These are phyloP conservation scores for Trichoderma reesei DNA, from an alignment of 495 filamentous ascomycete genomes.

Conservation along the genomic window DNA sequence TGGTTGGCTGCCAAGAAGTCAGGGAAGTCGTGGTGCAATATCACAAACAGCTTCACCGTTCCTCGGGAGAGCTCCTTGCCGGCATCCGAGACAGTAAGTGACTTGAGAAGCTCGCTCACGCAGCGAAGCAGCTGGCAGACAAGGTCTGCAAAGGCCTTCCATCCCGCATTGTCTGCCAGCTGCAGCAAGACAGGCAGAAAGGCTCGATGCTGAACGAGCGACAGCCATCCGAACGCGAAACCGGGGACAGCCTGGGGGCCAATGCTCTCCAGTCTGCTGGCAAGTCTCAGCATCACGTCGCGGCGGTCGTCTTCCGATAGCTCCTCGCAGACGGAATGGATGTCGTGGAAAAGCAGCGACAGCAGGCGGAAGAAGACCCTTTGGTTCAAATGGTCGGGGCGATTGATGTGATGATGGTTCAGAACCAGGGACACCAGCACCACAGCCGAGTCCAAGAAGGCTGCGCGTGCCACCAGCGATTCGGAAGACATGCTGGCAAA, in stretches of 20 bases:
- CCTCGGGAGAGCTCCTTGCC: slow-evolving; percentile 79
- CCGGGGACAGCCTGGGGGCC: slow-evolving; percentile 66
- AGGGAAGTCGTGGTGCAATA: slow-evolving; percentile 89
- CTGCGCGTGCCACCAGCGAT: slow-evolving; percentile 37
- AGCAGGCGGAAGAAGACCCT: slow-evolving; percentile 89
- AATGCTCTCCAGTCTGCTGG: slow-evolving; percentile 62
- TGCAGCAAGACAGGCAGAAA: slow-evolving; percentile 77
- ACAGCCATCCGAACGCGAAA: slow-evolving; percentile 79
- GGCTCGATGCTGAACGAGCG: slow-evolving; percentile 69
- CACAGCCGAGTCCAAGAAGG: slow-evolving; percentile 64
- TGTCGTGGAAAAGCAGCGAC: slow-evolving; percentile 68
- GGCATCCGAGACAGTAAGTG: slow-evolving; percentile 53
- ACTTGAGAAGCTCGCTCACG: slow-evolving; percentile 72
- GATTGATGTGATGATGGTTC: slow-evolving; percentile 73
- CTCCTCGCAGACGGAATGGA: slow-evolving; percentile 25
- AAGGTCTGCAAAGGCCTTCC: slow-evolving; percentile 63
- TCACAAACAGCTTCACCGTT: slow-evolving; percentile 66
- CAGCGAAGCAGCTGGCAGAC: slow-evolving; percentile 65
- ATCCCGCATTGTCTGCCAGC: slow-evolving; percentile 59
- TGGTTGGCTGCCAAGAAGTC: slow-evolving; percentile 87
- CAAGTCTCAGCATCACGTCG: slow-evolving; percentile 62
- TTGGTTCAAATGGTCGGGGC: slow-evolving; percentile 73
- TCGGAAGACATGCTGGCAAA: slow-evolving; percentile 58
- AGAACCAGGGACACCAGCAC: slow-evolving; percentile 69
- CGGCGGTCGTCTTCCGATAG: slow-evolving; percentile 46